phyloP scores from a whole-genome alignment of 1,284 basidiomycete species.

The Apiotrichum domesticum region DNA sequence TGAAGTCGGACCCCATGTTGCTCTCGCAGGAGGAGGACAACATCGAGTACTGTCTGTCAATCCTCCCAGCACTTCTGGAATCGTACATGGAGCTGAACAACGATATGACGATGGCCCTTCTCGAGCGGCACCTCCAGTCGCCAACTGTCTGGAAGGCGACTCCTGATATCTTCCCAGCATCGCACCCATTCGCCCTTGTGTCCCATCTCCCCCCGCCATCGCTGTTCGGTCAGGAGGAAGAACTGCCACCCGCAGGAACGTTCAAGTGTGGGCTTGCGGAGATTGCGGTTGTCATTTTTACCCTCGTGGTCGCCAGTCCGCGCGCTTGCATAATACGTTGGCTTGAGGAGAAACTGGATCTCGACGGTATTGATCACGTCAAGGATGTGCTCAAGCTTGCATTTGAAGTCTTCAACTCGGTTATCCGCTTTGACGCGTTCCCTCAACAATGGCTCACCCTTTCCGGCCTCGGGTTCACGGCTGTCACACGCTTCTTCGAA shows the following conservation, averaged over 20 bases:
- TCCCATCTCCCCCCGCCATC: slow-evolving; percentile 58
- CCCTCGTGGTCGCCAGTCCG: slow-evolving; percentile 72
- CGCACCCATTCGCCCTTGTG: slow-evolving; percentile 84
- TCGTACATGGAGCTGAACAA: slow-evolving; percentile 79
- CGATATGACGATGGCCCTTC: slow-evolving; percentile 58
- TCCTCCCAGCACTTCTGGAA: slow-evolving; percentile 77
- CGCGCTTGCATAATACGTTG: slow-evolving; percentile 71
- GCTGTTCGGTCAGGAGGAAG: slow-evolving; percentile 39
- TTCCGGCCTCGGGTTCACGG: slow-evolving; percentile 81
- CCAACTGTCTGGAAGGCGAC: slow-evolving; percentile 56
- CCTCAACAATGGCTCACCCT: slow-evolving; percentile 89
- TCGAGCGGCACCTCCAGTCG: slow-evolving; percentile 63
- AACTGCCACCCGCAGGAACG: slow-evolving; percentile 43
- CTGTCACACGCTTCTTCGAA: slow-evolving; percentile 81
- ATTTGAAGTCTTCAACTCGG: slow-evolving; percentile 75
- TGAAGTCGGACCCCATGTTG: slow-evolving; percentile 58
- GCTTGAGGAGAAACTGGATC: slow-evolving; percentile 70
- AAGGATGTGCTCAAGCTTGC: slow-evolving; percentile 65
- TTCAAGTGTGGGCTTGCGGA: slow-evolving; percentile 82
- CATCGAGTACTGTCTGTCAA: slow-evolving; percentile 77
- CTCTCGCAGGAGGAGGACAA: slow-evolving; percentile 84
- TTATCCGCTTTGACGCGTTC: slow-evolving; percentile 82
- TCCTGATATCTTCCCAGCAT: slow-evolving; percentile 84
- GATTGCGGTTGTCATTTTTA: slow-evolving; percentile 75
- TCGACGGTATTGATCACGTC: slow-evolving; percentile 77